Conservation (phyloP, 164 flowering plant species). For the Aristolochia californica region DNA sequence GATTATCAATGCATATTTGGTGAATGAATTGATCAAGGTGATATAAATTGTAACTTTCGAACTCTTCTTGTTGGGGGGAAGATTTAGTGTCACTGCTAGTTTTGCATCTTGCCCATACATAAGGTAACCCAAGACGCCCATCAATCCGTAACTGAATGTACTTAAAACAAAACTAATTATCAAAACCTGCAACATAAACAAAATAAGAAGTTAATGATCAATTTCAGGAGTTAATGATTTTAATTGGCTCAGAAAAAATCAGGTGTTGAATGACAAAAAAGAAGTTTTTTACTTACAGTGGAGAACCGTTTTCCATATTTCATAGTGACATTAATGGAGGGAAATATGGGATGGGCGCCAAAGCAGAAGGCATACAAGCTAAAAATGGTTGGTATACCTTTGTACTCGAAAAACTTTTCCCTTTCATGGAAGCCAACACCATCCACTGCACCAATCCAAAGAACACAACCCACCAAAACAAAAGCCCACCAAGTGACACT, state of each 20-base stretch:
- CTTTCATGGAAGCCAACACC: constrained; percentile 53
- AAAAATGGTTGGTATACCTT: constrained; percentile 53
- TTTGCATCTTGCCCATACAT: constrained; percentile 62
- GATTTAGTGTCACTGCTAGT: constrained; percentile 70
- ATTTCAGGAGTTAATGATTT: too few species aligned
- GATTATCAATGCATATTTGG: constrained; percentile 63
- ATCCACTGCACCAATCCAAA: constrained; percentile 47
- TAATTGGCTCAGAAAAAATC: background rate
- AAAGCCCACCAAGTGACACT: constrained; percentile 63
- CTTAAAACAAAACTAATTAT: constrained; percentile 44
- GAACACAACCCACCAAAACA: constrained; percentile 34
- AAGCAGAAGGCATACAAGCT: constrained; percentile 74
- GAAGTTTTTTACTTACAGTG: constrained; percentile 29
- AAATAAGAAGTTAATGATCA: background rate
- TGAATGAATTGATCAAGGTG: constrained; percentile 50
- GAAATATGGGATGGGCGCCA: constrained; percentile 82
- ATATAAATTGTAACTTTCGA: constrained; percentile 77
- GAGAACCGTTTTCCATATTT: constrained; percentile 48
- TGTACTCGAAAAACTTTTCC: constrained; percentile 31
- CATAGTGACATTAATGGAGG: constrained; percentile 72
- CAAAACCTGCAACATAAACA: constrained; percentile 44
- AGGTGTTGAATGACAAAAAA: background rate
- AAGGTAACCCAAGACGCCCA: constrained; percentile 66
- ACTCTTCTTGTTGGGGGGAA: constrained; percentile 38
- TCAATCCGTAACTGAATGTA: constrained; percentile 45